phyloP scores from a whole-genome alignment of 306 rosid genomes.

The Crataegus laevigata region DNA sequence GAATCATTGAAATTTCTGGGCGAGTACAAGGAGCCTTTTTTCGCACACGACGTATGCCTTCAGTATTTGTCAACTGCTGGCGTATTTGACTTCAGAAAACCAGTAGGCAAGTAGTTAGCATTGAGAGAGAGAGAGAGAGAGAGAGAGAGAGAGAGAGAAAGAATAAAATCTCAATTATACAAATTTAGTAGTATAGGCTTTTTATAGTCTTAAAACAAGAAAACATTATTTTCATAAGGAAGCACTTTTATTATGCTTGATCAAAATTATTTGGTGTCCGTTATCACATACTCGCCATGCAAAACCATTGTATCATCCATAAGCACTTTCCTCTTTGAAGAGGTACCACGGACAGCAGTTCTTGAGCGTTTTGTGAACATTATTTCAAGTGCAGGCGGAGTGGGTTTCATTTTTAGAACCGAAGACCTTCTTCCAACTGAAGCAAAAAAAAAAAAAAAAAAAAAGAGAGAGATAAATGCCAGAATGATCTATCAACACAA shows the following conservation, averaged over 20 bases:
- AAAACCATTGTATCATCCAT: conserved; percentile 95
- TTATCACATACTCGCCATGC: conserved; percentile 92
- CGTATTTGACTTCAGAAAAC: conserved; percentile 69
- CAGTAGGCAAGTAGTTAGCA: conserved; percentile 6
- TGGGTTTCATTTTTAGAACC: conserved; percentile 70
- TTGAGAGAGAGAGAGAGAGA: neutral
- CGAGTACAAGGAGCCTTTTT: conserved; percentile 92
- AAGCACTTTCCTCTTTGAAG: conserved; percentile 81
- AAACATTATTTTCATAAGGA: neutral
- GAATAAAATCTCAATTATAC: neutral
- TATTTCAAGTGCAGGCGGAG: conserved; percentile 57
- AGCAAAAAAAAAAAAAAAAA: conserved; percentile 24
- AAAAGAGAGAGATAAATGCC: neutral
- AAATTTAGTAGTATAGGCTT: neutral
- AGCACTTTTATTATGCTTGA: neutral
- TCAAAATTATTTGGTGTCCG: neutral
- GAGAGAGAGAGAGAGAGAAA: too few species aligned
- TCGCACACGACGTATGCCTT: conserved; percentile 85
- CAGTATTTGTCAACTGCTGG: conserved; percentile 79
- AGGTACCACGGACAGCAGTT: conserved; percentile 46
- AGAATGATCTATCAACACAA: neutral
- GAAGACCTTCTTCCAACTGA: conserved; percentile 90
- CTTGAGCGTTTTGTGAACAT: conserved; percentile 51
- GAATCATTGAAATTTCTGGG: conserved; percentile 75
- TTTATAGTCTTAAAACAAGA: neutral